A percentile compares a stretch with the other conserved stretches of the same genome.
Conservation (phyloP, 1,284 basidiomycete genomes). For the Porphyrellus sp. region DNA sequence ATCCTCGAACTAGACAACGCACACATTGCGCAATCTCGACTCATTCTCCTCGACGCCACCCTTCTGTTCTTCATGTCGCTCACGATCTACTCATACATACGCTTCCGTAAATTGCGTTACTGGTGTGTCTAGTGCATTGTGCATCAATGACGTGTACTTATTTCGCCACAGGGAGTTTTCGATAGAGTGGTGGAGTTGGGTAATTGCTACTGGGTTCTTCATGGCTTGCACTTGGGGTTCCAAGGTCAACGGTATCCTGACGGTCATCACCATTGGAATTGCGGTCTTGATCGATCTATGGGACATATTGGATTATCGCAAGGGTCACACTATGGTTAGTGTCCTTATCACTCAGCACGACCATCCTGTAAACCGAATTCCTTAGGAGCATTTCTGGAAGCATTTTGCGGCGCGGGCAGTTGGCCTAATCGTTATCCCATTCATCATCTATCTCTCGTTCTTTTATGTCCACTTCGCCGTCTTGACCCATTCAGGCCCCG, state of each 20-base stretch:
- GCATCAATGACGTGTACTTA: not conserved
- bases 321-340: constrained; percentile 80
- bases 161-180: constrained; percentile 68
- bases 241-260: constrained; percentile 97
- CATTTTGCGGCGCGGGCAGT: constrained; percentile 87
- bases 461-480: constrained; percentile 96
- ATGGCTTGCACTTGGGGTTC: constrained; percentile 96
- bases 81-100: constrained; percentile 92
- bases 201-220: constrained; percentile 85
- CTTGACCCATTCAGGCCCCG: constrained; percentile 87
- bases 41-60: constrained; percentile 94
- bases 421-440: constrained; percentile 87
- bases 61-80: constrained; percentile 95
- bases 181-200: constrained; percentile 92
- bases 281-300: constrained; percentile 94
- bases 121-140: constrained; percentile 46
- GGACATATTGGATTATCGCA: constrained; percentile 88
- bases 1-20: constrained; percentile 76
- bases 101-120: constrained; percentile 95
- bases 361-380: constrained; percentile 4
- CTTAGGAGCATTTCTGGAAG: constrained; percentile 81
- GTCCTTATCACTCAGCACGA: not conserved
- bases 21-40: constrained; percentile 91
- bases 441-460: constrained; percentile 90
- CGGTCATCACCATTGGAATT: constrained; percentile 85